Evolutionary conservation across 2,329 filamentous ascomycete species (phyloP), one percentile per base, ranked within the genome.

Genomic region (Dactylellina leptospora): DNA sequence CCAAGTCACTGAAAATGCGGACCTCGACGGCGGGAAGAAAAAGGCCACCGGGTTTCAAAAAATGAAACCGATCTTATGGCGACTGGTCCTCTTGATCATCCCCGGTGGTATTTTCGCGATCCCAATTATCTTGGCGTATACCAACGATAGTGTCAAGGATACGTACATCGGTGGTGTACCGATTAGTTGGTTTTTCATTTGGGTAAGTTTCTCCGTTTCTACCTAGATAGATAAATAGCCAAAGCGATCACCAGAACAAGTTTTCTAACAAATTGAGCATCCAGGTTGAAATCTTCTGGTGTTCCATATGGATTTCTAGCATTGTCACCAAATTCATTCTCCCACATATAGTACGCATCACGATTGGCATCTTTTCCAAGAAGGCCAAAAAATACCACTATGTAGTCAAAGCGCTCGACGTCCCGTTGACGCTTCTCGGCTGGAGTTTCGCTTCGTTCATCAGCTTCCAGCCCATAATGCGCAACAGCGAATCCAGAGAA

Each of bases 381-480:
- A 88, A 88, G 53, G 88, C 88, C 3, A 83, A 87, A 73, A 90
- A 90, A 79, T 90, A 90, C 76, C 87, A 87, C 42, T 84, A 84
- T 2, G 85, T 90, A 8, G 80, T 91, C 36, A 82, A 81, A 62
- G 86, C 86, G 62, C 81, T 90, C 47, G 86, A 88, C 76, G 85
- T 90, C 42, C 86, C 87, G 1, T 79, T 90, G 1, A 88, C 87
- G 1, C 82, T 90, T 58, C 87, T 90, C 78, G 86, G 89, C 76
- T 90, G 88, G 87, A 84, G 85, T 3, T 81, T 90, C 33, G 85
- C 84, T 1, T 84, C 83, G 3, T 87, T 85, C 79, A 82, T 88
- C 56, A 85, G 86, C 11, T 90, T 89, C 79, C 84, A 77, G 74
- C 74, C 75, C 1, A 51, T 61, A 20, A 61, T 53, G 56, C 55